Percentiles rank a stretch among this genome's conserved stretches.
Evolutionary conservation across 495 filamentous ascomycete genomes (phyloP).

Genomic region (Tuber borchii): DNA sequence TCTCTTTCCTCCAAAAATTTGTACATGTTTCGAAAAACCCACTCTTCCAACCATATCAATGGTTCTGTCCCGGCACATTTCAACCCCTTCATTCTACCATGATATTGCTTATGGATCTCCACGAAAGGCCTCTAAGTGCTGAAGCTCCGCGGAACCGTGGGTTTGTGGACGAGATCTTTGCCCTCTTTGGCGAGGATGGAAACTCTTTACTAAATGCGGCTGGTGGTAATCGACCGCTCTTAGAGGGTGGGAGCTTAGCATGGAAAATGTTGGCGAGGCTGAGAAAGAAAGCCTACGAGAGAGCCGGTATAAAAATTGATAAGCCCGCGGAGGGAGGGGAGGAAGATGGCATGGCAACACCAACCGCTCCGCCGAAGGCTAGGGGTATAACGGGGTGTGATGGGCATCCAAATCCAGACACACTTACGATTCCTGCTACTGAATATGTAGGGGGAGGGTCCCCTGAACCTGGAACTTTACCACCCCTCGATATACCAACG

Average conservation of each 20-base stretch:
- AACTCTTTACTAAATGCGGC: conserved; percentile 48
- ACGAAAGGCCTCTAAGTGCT: conserved; percentile 49
- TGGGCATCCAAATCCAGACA: not conserved
- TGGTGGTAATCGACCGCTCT: conserved; percentile 49
- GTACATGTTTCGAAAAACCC: conserved; percentile 51
- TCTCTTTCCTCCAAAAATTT: conserved; percentile 54
- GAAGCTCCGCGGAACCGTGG: conserved; percentile 49
- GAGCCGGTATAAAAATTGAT: conserved; percentile 16
- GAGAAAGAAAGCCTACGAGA: conserved; percentile 46
- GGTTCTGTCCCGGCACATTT: conserved; percentile 55
- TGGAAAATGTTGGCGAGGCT: conserved; percentile 53
- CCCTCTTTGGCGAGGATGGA: conserved; percentile 50
- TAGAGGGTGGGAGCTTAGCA: conserved; percentile 52
- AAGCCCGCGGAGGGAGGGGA: conserved; percentile 1
- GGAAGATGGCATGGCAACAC: not conserved
- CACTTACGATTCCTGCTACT: not conserved
- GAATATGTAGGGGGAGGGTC: not conserved
- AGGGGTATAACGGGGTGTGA: not conserved
- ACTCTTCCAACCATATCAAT: conserved; percentile 54
- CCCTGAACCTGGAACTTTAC: not conserved
- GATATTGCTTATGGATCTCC: conserved; percentile 55
- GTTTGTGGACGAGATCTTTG: conserved; percentile 52
- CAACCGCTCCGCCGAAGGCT: not conserved
- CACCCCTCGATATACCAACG: not conserved
- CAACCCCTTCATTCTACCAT: conserved; percentile 56